Base-by-base conservation (phyloP, 2,329 filamentous ascomycete genomes). In the Aschersonia sp. region DNA sequence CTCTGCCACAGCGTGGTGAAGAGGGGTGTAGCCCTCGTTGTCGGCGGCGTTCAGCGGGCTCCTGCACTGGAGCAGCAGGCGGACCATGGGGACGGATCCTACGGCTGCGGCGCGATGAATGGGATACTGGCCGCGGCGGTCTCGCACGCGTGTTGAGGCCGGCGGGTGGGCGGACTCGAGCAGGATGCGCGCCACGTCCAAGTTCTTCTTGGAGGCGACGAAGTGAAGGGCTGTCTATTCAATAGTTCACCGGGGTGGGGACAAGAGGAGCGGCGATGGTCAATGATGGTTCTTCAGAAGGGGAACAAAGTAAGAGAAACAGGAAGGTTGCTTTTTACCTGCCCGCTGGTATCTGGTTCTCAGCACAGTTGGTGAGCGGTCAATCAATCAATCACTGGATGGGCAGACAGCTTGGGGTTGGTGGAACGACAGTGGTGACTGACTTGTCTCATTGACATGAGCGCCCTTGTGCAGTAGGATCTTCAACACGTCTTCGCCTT, bases 81-180 rank as follows among this genome's bases (percentile, higher is more conserved):
- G 84, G 44, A 94, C 73, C 68, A 98, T 87, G 5, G 90, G 88
- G n/a, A 84, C 77, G 4, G 84, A 90, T 6, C 94, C 94, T 4
- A 88, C 79, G 3, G 92, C 90, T 0, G 92, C 90, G 4, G 92
- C 92, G 14, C 92, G 80, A 64, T 98, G 94, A 30, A 98, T 74
- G 6, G 94, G 77, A 49, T 95, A 79, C 61, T 95, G 90, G n/a
- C 87, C 86, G 32, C 88, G 77, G 58, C 79, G 84, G 61, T 98
- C 92, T 53, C 86, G 86, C 2, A 89, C 74, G 30, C 90, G 73
- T 1, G 88, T 78, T 5, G 83, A 87, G 10, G 87, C 90, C 1
- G 75, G 67, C 0, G 74, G 72, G 49, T 84, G 8, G 12, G 35
- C 83, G 55, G 80, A 73, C 14, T 76, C 72, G 40, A 98, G 67